Percentiles rank a stretch among this genome's conserved stretches.
These are phyloP conservation scores for Lasiosphaeris hirsuta DNA, from an alignment of 495 filamentous ascomycete genomes.

Conservation along the genomic window DNA sequence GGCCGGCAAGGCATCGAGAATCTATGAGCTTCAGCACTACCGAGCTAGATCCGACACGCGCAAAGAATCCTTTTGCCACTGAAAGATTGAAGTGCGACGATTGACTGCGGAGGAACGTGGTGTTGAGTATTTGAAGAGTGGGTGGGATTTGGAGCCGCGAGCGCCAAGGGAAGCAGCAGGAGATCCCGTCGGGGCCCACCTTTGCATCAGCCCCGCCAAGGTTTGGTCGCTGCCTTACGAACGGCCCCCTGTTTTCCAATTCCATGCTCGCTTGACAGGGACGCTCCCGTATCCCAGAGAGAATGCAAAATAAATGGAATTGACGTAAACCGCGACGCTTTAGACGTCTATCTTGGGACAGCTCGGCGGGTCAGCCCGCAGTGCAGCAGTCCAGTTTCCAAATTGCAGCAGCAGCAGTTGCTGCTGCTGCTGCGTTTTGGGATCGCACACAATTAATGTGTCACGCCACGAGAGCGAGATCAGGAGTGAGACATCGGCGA, in stretches of 20 bases:
- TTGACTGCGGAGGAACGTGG: neutral
- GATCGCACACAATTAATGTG: neutral
- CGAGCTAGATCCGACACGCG: no score
- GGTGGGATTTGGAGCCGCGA: neutral
- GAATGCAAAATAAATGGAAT: neutral
- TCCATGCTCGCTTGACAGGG: neutral
- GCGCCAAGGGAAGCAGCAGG: neutral
- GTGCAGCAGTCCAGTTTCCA: no score
- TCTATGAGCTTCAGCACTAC: no score
- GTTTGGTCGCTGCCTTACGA: neutral
- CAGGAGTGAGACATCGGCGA: neutral
- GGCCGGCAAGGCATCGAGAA: no score
- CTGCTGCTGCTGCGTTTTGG: no score
- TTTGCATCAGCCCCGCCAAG: constrained; percentile 4
- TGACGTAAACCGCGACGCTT: neutral
- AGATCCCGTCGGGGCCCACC: neutral
- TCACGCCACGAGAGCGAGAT: neutral
- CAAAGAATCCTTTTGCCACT: no score
- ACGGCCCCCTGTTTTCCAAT: no score
- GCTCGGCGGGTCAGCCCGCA: no score
- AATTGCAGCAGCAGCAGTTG: no score
- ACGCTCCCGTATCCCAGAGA: neutral
- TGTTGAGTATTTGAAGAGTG: neutral
- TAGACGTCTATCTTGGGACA: neutral
- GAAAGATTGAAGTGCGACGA: no score